These are phyloP conservation scores for Scenedesmus sp. DNA, from an alignment of 163 green algal species.

Conservation along the genomic window DNA sequence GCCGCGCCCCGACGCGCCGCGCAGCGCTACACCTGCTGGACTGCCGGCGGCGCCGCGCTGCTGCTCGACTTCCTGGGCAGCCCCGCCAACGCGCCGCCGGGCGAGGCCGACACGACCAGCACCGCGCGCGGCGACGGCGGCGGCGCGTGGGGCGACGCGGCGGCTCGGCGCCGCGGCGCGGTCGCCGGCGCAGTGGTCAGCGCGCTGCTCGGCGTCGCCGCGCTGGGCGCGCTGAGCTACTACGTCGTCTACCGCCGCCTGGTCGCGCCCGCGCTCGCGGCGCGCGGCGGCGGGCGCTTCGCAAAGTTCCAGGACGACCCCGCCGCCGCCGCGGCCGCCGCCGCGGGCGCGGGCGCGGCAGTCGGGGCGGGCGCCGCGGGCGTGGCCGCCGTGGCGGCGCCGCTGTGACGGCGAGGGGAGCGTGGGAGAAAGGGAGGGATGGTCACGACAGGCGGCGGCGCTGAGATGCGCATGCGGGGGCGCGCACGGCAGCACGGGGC, in stretches of 20 bases:
- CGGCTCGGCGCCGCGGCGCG: background rate
- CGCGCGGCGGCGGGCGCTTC: constrained; percentile 12
- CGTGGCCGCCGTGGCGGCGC: no score
- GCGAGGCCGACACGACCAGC: background rate
- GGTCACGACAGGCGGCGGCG: no score
- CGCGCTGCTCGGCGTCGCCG: background rate
- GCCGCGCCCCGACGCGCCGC: no score
- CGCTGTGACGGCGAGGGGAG: no score
- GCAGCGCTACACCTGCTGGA: constrained; percentile 26
- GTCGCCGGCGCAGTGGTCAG: constrained; percentile 17
- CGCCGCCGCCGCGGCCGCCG: constrained; percentile 15
- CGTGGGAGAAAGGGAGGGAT: no score
- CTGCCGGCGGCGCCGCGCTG: background rate
- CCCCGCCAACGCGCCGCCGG: constrained; percentile 5
- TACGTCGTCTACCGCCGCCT: constrained; percentile 20
- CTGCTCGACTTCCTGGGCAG: constrained; percentile 22
- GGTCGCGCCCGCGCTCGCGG: background rate
- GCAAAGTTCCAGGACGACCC: constrained; percentile 28
- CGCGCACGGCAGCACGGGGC: no score
- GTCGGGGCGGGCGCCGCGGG: no score
- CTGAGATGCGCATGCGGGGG: no score
- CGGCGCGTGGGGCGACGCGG: background rate
- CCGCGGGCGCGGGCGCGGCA: background rate
- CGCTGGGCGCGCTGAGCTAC: constrained; percentile 7
- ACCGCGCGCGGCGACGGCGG: constrained; percentile 21